Conservation (phyloP, 768 basidiomycete genomes). For the Kwoniella pini region DNA sequence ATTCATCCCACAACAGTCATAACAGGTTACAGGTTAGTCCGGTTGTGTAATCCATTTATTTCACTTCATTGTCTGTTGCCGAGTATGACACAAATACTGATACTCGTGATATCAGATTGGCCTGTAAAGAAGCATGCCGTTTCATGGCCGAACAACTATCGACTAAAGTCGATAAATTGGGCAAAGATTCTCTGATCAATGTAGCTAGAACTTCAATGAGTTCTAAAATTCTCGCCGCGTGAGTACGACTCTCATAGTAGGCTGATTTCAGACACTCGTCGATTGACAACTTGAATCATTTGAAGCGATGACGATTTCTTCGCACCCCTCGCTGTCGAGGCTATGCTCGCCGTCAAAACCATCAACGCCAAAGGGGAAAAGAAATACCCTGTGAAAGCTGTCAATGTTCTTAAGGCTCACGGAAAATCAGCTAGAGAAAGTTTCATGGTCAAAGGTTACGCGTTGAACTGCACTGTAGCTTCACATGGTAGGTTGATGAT, state of each 20-base stretch:
- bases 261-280: not conserved
- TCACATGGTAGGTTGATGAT: slow-evolving; percentile 93
- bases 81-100: not conserved
- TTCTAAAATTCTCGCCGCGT: slow-evolving; percentile 98
- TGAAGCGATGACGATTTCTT: slow-evolving; percentile 93
- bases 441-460: slow-evolving; percentile 91
- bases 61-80: not conserved
- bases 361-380: slow-evolving; percentile 90
- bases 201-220: slow-evolving; percentile 98
- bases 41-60: not conserved
- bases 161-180: slow-evolving; percentile 89
- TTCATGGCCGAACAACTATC: slow-evolving; percentile 98
- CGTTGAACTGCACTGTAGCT: slow-evolving; percentile 96
- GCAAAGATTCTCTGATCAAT: slow-evolving; percentile 87
- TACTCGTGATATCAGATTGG: slow-evolving; percentile 59
- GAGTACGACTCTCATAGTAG: slow-evolving; percentile 54
- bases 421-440: slow-evolving; percentile 95
- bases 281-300: not conserved
- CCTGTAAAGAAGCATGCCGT: slow-evolving; percentile 94
- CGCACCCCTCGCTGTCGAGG: slow-evolving; percentile 97
- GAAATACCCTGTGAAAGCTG: slow-evolving; percentile 99
- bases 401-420: slow-evolving; percentile 97
- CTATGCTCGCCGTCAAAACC: slow-evolving; percentile 95
- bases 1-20: slow-evolving; percentile 99
- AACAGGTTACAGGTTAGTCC: slow-evolving; percentile 78